These are phyloP conservation scores for Pichia sp. DNA, from an alignment of 1,139 yeast species.

Conservation along the genomic window DNA sequence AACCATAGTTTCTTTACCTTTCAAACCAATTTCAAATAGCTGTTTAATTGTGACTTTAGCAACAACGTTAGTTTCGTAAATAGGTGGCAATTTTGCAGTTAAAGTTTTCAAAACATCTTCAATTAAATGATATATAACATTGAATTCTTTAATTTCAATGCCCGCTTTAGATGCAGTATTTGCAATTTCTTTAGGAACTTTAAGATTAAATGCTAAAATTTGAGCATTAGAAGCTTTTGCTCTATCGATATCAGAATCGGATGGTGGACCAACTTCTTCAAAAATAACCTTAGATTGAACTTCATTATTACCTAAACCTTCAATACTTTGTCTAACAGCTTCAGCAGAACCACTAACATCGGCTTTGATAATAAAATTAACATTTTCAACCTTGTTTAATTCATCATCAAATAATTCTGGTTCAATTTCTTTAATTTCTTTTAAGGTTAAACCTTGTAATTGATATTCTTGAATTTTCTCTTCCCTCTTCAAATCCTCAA, in stretches of 20 bases:
- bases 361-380: constrained; percentile 72
- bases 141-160: constrained; percentile 61
- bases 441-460: constrained; percentile 49
- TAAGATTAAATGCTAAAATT: constrained; percentile 73
- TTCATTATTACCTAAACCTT: constrained; percentile 79
- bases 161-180: constrained; percentile 54
- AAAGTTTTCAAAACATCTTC: constrained; percentile 74
- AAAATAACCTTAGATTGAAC: constrained; percentile 63
- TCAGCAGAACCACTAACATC: constrained; percentile 78
- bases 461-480: constrained; percentile 51
- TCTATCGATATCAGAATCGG: constrained; percentile 74
- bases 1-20: constrained; percentile 43
- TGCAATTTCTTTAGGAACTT: constrained; percentile 58
- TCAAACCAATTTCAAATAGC: constrained; percentile 59
- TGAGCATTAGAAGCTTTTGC: constrained; percentile 73
- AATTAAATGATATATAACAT: constrained; percentile 79
- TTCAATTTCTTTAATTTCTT: constrained; percentile 32
- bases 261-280: constrained; percentile 79
- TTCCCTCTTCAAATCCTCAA: constrained; percentile 43
- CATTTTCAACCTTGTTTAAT: constrained; percentile 31
- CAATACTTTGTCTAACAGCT: constrained; percentile 64
- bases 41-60: constrained; percentile 70
- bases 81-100: constrained; percentile 57
- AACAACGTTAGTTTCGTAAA: constrained; percentile 57
- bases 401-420: constrained; percentile 30